Percentiles rank a stretch among this genome's conserved stretches.
phyloP scores from a whole-genome alignment of 2,329 filamentous ascomycete species.

The Ophiostoma quercus region DNA sequence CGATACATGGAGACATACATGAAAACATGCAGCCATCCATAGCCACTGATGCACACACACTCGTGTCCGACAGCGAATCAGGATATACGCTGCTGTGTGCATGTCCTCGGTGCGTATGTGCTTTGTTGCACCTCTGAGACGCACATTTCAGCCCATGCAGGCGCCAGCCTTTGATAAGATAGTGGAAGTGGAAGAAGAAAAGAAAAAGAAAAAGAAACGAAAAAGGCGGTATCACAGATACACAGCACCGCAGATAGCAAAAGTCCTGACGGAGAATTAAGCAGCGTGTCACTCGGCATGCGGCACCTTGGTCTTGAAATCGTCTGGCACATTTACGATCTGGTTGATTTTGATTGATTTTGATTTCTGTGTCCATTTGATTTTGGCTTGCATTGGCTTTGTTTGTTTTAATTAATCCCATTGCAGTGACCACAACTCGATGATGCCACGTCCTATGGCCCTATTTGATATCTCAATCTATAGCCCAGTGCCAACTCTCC shows the following conservation, averaged over 20 bases:
- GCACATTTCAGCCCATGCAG: slow-evolving; percentile 21
- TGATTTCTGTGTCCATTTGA: no score
- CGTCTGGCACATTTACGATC: not conserved
- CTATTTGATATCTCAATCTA: no score
- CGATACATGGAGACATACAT: not conserved
- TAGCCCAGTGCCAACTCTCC: not conserved
- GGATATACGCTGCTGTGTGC: not conserved
- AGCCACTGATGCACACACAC: not conserved
- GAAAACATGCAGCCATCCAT: not conserved
- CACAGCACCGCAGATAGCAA: not conserved
- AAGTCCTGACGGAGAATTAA: not conserved
- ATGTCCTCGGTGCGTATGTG: not conserved
- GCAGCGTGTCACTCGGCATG: not conserved
- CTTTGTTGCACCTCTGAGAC: not conserved
- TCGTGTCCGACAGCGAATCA: slow-evolving; percentile 9
- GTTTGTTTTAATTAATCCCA: no score
- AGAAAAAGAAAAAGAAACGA: not conserved
- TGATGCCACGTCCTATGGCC: no score
- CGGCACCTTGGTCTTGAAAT: not conserved
- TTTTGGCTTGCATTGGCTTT: no score
- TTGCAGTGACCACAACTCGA: no score
- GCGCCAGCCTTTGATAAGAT: slow-evolving; percentile 20
- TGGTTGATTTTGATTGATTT: not conserved
- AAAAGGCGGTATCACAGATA: slow-evolving; percentile 9
- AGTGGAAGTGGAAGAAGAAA: not conserved